These are phyloP conservation scores for Apocynum venetum DNA, from an alignment of 257 asterid species.

Conservation along the genomic window DNA sequence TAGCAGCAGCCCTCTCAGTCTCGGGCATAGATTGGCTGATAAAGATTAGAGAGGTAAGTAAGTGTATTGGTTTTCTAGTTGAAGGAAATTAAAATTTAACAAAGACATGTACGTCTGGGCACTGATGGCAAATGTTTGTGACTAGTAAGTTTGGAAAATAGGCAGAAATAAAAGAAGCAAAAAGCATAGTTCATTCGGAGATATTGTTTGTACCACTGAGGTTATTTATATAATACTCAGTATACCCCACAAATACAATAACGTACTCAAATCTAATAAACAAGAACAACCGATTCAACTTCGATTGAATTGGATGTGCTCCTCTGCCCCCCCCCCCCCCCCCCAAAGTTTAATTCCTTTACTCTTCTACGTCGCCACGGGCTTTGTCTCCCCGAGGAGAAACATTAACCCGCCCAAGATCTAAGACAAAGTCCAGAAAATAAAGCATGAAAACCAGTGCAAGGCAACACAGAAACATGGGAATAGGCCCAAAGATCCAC, in stretches of 20 bases:
- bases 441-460: constrained; percentile 55
- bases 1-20: too few relatives aligned
- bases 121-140: too few relatives aligned
- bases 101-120: too few relatives aligned
- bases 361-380: constrained; percentile 4
- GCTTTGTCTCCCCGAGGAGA: constrained; percentile 12
- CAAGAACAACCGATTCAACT: constrained; percentile 22
- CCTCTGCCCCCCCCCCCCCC: not conserved
- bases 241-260: not conserved
- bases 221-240: not conserved
- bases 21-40: too few relatives aligned
- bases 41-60: too few relatives aligned
- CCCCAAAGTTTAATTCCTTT: not conserved
- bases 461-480: constrained; percentile 62
- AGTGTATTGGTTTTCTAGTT: too few relatives aligned
- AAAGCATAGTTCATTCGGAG: too few relatives aligned
- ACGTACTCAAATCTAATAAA: not conserved
- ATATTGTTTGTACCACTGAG: too few relatives aligned
- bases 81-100: too few relatives aligned
- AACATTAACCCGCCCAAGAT: constrained; percentile 24
- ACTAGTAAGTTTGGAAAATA: too few relatives aligned
- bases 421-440: constrained; percentile 56
- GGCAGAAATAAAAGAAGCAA: too few relatives aligned
- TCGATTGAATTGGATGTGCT: constrained; percentile 22
- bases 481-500: constrained; percentile 92